Percentiles rank a stretch among this genome's conserved stretches.
phyloP scores from a whole-genome alignment of 495 filamentous ascomycete genomes.

The Glutinoglossum americanum region DNA sequence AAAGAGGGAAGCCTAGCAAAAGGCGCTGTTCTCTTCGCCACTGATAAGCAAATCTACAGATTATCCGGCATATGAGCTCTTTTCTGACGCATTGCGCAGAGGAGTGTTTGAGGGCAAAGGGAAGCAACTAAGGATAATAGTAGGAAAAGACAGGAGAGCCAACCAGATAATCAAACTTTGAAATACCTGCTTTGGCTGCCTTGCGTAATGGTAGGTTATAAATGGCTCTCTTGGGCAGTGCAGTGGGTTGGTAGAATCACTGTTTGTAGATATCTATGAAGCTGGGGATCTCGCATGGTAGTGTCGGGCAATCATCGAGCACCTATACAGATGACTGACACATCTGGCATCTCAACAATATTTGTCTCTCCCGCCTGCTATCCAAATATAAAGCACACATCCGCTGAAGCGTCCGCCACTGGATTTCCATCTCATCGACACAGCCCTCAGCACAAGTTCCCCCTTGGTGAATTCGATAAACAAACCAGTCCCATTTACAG shows the following conservation, averaged over 20 bases:
- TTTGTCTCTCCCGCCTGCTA: neutral
- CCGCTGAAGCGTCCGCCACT: neutral
- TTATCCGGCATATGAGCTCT: slow-evolving; percentile 52
- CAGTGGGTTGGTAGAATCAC: too few relatives aligned
- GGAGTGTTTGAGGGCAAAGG: slow-evolving; percentile 36
- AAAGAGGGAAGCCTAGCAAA: too few relatives aligned
- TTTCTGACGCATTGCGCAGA: slow-evolving; percentile 38
- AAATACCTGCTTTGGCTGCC: neutral
- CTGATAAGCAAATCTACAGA: slow-evolving; percentile 18
- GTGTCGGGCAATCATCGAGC: too few relatives aligned
- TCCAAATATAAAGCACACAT: slow-evolving; percentile 1
- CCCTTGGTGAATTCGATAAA: neutral
- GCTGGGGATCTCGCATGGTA: too few relatives aligned
- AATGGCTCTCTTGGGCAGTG: neutral
- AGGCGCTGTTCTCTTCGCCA: neutral
- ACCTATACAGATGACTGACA: neutral
- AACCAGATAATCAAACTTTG: slow-evolving; percentile 17
- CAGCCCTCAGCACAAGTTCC: neutral
- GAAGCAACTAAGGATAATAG: slow-evolving; percentile 45
- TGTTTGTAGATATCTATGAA: too few relatives aligned
- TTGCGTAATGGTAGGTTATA: neutral
- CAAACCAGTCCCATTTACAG: neutral
- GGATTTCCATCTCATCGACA: neutral
- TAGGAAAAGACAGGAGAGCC: slow-evolving; percentile 45
- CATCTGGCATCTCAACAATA: neutral